Evolutionary conservation across 768 basidiomycete genomes (phyloP).

Genomic region (Lentinula aciculospora): DNA sequence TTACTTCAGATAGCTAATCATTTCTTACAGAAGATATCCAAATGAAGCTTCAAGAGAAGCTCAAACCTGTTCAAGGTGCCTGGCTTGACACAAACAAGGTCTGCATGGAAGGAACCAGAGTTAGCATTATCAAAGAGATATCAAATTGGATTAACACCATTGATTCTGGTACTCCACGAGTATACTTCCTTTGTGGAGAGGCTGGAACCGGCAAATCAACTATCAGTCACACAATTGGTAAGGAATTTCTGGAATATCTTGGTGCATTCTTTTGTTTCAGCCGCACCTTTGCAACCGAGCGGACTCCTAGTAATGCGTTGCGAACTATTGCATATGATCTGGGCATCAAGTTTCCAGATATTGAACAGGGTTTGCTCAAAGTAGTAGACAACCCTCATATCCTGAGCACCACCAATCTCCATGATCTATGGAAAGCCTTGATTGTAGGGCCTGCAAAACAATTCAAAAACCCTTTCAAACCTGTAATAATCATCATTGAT

Average conservation of each 20-base stretch:
- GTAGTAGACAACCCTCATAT: background rate
- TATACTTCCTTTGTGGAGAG: background rate
- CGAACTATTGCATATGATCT: background rate
- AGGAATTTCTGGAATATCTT: background rate
- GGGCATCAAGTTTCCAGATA: background rate
- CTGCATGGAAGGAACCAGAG: background rate
- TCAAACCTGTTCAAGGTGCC: constrained; percentile 14
- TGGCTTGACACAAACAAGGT: constrained; percentile 49
- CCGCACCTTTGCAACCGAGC: background rate
- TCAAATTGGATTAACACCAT: background rate
- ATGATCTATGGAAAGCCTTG: background rate
- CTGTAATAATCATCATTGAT: background rate
- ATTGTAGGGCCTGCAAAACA: background rate
- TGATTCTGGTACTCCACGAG: background rate
- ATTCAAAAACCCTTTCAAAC: background rate
- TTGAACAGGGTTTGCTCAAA: background rate
- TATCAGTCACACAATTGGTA: background rate
- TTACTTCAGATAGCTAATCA: constrained; percentile 33
- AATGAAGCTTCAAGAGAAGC: constrained; percentile 6
- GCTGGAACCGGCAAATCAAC: background rate
- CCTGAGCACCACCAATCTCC: background rate
- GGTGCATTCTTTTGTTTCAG: background rate
- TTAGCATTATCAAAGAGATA: background rate
- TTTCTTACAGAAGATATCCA: constrained; percentile 39
- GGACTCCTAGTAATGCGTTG: background rate